These are phyloP conservation scores for Dothideomycetes sp. DNA, from an alignment of 2,329 filamentous ascomycete species.

Conservation along the genomic window DNA sequence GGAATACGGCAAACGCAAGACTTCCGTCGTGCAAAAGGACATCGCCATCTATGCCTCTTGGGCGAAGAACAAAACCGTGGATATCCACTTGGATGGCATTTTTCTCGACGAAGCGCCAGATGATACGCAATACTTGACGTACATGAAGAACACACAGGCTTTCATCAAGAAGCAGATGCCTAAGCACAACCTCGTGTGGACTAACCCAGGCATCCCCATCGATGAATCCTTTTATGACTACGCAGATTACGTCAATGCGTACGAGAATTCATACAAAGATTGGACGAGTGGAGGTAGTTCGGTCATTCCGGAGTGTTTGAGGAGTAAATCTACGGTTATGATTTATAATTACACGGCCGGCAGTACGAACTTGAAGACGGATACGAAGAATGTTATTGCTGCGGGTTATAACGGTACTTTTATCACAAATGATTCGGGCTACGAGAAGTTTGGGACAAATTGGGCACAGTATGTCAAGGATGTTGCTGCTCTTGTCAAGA, in stretches of 20 bases:
- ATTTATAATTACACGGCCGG: background rate
- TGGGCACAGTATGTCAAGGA: slow-evolving; percentile 7
- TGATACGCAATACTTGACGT: slow-evolving; percentile 11
- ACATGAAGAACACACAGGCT: slow-evolving; percentile 12
- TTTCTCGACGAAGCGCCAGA: slow-evolving; percentile 22
- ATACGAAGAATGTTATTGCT: slow-evolving; percentile 1
- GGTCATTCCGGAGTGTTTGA: slow-evolving; percentile 5
- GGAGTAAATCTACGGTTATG: slow-evolving; percentile 3
- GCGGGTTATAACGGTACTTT: slow-evolving; percentile 1
- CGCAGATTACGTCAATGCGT: slow-evolving; percentile 7
- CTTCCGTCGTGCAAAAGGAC: slow-evolving; percentile 17
- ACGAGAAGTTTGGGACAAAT: slow-evolving; percentile 2
- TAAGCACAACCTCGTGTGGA: slow-evolving; percentile 10
- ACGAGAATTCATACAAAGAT: slow-evolving; percentile 3
- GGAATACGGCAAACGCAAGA: slow-evolving; percentile 19
- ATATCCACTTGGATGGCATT: slow-evolving; percentile 20
- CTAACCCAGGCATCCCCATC: slow-evolving; percentile 15
- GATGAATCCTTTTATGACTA: slow-evolving; percentile 8
- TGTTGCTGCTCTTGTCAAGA: background rate
- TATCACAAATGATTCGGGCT: slow-evolving; percentile 1
- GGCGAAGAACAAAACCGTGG: slow-evolving; percentile 16
- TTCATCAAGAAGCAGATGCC: slow-evolving; percentile 6
- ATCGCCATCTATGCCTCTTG: slow-evolving; percentile 21
- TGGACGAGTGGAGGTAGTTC: slow-evolving; percentile 1
- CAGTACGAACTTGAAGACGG: background rate